phyloP scores from a whole-genome alignment of 768 basidiomycete species.

The Kwoniella mangroviensis region DNA sequence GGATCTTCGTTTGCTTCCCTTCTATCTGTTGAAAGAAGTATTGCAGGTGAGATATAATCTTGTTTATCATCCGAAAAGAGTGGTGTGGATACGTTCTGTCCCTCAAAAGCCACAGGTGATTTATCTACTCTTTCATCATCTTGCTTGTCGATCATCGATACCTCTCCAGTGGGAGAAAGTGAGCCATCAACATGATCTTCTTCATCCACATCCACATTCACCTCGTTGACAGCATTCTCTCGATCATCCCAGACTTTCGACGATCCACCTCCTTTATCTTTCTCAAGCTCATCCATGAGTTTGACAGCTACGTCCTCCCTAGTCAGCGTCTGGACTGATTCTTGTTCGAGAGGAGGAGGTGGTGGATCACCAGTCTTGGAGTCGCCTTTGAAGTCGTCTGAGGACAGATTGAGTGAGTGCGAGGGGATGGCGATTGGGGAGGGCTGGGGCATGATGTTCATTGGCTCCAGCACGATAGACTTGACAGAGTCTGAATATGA shows the following conservation, averaged over 20 bases:
- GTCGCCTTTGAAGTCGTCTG: not conserved
- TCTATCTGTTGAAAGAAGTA: not conserved
- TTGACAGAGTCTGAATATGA: no score
- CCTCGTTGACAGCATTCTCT: not conserved
- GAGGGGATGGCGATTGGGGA: not conserved
- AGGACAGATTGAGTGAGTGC: not conserved
- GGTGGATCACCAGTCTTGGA: not conserved
- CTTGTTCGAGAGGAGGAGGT: not conserved
- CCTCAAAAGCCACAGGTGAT: not conserved
- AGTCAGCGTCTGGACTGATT: not conserved
- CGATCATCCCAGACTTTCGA: not conserved
- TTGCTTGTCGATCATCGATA: not conserved
- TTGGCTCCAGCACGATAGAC: not conserved
- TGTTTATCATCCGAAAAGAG: not conserved
- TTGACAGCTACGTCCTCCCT: conserved; percentile 1
- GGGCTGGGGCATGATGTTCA: not conserved
- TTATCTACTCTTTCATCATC: not conserved
- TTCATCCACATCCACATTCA: not conserved
- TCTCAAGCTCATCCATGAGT: not conserved
- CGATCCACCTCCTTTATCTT: not conserved
- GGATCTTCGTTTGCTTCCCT: no score
- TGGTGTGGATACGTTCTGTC: not conserved
- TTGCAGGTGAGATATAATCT: not conserved
- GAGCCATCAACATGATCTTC: conserved; percentile 4
- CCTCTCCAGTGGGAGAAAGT: not conserved